Evolutionary conservation across 257 asterid genomes (phyloP).

Genomic region (Lantana camara): DNA sequence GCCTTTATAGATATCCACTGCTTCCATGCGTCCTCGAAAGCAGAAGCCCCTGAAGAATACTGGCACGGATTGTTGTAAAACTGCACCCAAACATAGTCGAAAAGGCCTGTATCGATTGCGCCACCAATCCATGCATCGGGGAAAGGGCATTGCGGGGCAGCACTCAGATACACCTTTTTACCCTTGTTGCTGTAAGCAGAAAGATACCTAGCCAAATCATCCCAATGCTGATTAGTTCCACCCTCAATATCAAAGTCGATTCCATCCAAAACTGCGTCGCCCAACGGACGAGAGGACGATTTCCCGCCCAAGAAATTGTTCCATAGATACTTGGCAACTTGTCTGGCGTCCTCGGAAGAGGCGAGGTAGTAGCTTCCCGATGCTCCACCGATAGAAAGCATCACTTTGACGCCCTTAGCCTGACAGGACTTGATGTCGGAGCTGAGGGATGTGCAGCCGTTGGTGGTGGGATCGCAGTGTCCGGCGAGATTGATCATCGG

Average conservation of each 20-base stretch:
- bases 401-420: slow-evolving; percentile 41
- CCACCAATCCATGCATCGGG: slow-evolving; percentile 41
- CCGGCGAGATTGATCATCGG: slow-evolving; percentile 49
- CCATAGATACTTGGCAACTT: slow-evolving; percentile 50
- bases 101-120: slow-evolving; percentile 43
- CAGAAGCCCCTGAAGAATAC: slow-evolving; percentile 25
- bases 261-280: slow-evolving; percentile 46
- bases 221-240: slow-evolving; percentile 48
- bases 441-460: slow-evolving; percentile 38
- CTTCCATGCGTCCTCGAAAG: slow-evolving; percentile 38
- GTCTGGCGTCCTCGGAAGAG: slow-evolving; percentile 40
- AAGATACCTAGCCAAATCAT: slow-evolving; percentile 35
- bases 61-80: slow-evolving; percentile 50
- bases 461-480: slow-evolving; percentile 49
- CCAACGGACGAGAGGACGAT: slow-evolving; percentile 41
- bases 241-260: slow-evolving; percentile 53
- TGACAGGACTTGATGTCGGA: slow-evolving; percentile 48
- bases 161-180: slow-evolving; percentile 43
- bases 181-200: slow-evolving; percentile 31
- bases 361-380: slow-evolving; percentile 41
- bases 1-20: slow-evolving; percentile 39
- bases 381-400: slow-evolving; percentile 48
- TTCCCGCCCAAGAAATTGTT: slow-evolving; percentile 48
- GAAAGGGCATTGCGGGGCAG: slow-evolving; percentile 51
- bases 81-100: slow-evolving; percentile 57